Evolutionary conservation across 2,329 filamentous ascomycete genomes (phyloP), one percentile per base, ranked within the genome.

Genomic region (Arthroderma sp.): DNA sequence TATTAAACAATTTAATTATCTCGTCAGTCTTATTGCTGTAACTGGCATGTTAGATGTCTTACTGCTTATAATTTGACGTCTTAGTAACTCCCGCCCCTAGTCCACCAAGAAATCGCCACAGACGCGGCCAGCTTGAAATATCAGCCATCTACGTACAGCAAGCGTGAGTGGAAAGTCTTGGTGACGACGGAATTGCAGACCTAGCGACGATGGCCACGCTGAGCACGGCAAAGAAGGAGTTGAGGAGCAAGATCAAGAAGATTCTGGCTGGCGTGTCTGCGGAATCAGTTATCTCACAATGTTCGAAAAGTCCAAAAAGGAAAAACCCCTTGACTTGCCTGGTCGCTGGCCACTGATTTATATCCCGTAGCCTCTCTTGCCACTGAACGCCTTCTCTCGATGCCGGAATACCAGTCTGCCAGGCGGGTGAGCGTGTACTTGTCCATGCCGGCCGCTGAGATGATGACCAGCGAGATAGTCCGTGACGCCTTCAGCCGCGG

Each of bases 401-500:
- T 91, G 65, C 78, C 81, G 54, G 86, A 89, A 56, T 98, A 95
- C 69, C 75, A 82, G 61, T 77, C 84, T 56, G 91, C 93, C 43
- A 79, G 77, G 60, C 80, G 82, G 56, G 81, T 98, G 66, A 90
- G 88, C 64, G 79, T 98, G 58, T 98, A 95, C 69, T 78, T 98
- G 15, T 93, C 91, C 9, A 98, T 98, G 93, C 90, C 91, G 0
- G 75, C 77, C 8, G 86, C 85, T 23, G 93, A 98, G 74, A 81
- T 95, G 25, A 88, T 90, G 64, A 98, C 93, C 1, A 83, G 85
- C 55, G 76, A 78, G 53, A 88, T 97, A 56, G 88, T 97, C 7
- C 81, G 82, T 28, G 82, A 96, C 75, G 91, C 91, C 11, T 77
- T 98, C 25, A 73, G 74, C 5, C 71, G 77, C 2, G 88, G 87